Conservation (phyloP, 2,329 filamentous ascomycete species). For the Simplicillium sp. region DNA sequence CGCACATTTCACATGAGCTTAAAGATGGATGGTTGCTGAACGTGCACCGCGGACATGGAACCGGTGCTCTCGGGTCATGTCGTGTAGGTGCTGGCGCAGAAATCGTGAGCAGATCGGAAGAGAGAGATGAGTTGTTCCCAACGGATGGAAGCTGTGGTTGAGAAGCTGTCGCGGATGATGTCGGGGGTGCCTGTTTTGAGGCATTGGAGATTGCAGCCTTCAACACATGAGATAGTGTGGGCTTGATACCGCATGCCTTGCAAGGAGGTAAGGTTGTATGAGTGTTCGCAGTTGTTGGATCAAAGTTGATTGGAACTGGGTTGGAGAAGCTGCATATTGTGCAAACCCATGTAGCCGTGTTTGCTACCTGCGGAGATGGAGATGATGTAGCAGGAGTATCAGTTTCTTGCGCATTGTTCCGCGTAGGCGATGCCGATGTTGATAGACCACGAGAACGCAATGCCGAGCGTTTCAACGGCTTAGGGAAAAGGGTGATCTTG, state of each 20-base stretch:
- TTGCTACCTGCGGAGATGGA: conserved; percentile 36
- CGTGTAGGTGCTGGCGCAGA: conserved; percentile 1
- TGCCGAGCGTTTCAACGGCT: conserved; percentile 39
- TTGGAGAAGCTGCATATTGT: conserved; percentile 95
- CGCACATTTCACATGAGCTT: conserved; percentile 82
- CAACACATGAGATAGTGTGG: conserved; percentile 68
- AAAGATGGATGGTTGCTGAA: conserved; percentile 89
- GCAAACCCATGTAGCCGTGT: conserved; percentile 83
- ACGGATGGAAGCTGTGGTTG: conserved; percentile 9
- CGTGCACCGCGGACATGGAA: conserved; percentile 78
- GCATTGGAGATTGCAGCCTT: conserved; percentile 79
- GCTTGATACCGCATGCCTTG: conserved; percentile 88
- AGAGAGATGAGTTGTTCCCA: conserved; percentile 12
- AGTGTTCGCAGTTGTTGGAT: conserved; percentile 68
- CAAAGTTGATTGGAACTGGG: conserved; percentile 86
- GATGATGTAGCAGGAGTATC: conserved; percentile 13
- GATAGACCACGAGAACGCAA: conserved; percentile 12
- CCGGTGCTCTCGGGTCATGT: conserved; percentile 23
- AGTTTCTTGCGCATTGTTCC: conserved; percentile 23
- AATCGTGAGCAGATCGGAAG: conserved; percentile 1
- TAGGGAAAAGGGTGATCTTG: conserved; percentile 84
- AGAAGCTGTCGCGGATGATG: background rate
- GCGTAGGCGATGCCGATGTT: conserved; percentile 32
- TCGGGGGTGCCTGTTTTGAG: conserved; percentile 35
- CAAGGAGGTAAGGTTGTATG: conserved; percentile 80